Evolutionary conservation across 2,329 filamentous ascomycete species (phyloP).

Genomic region (Penicillium sp.): DNA sequence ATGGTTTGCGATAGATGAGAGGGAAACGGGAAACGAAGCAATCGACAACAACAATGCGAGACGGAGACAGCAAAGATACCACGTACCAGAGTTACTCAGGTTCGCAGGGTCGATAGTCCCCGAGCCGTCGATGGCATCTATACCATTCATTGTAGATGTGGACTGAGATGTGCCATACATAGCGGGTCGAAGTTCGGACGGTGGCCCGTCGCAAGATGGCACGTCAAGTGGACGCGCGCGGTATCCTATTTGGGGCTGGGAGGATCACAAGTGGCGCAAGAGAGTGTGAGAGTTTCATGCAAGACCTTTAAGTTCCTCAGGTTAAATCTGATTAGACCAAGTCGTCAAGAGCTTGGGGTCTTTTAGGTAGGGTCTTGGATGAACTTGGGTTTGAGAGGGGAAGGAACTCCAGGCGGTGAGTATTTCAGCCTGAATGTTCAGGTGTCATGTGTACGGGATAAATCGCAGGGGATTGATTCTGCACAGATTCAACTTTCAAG

Average conservation of each 20-base stretch:
- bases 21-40: constrained; percentile 2
- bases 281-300: constrained; percentile 26
- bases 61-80: neutral
- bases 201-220: constrained; percentile 31
- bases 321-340: constrained; percentile 24
- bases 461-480: too few relatives aligned
- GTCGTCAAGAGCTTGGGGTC: constrained; percentile 15
- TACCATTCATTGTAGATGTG: constrained; percentile 64
- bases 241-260: constrained; percentile 15
- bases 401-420: constrained; percentile 26
- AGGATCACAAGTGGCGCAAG: constrained; percentile 23
- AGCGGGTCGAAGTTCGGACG: constrained; percentile 30
- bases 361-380: constrained; percentile 19
- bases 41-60: constrained; percentile 2
- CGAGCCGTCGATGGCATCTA: constrained; percentile 64
- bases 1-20: constrained; percentile 6
- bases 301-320: constrained; percentile 20
- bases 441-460: neutral
- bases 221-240: constrained; percentile 32
- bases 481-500: too few relatives aligned
- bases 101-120: constrained; percentile 89
- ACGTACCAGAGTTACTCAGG: constrained; percentile 71
- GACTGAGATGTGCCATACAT: constrained; percentile 49
- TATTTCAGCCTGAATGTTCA: constrained; percentile 2
- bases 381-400: constrained; percentile 27